phyloP scores from a whole-genome alignment of 2,329 filamentous ascomycete genomes.

The Diaporthe sp. region DNA sequence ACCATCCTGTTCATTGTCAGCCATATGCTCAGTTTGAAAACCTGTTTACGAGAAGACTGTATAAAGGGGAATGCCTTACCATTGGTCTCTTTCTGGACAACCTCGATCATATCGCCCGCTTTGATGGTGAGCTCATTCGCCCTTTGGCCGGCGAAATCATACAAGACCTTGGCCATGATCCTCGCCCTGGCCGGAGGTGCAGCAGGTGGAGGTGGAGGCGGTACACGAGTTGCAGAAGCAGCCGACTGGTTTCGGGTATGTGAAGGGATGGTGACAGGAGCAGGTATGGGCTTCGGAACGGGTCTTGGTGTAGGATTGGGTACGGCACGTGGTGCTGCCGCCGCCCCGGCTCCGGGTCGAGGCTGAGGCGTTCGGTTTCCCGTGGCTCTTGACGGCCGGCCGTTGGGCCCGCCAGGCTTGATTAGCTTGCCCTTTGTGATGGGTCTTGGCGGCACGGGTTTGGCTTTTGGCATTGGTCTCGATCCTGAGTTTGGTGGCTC shows the following conservation, averaged over 20 bases:
- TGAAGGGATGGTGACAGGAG: slow-evolving; percentile 54
- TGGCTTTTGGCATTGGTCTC: slow-evolving; percentile 86
- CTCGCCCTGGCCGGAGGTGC: slow-evolving; percentile 75
- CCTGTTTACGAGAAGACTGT: background rate
- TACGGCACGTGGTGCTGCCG: slow-evolving; percentile 40
- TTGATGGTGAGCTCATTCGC: slow-evolving; percentile 86
- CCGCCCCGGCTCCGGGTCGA: slow-evolving; percentile 52
- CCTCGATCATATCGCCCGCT: slow-evolving; percentile 85
- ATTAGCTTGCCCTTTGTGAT: slow-evolving; percentile 96
- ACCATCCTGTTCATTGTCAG: slow-evolving; percentile 80
- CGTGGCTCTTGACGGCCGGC: slow-evolving; percentile 80
- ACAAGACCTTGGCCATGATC: slow-evolving; percentile 88
- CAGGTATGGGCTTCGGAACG: slow-evolving; percentile 43
- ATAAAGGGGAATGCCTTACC: slow-evolving; percentile 70
- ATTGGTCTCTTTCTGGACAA: slow-evolving; percentile 95
- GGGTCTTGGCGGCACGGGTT: slow-evolving; percentile 86
- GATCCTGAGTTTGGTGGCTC: slow-evolving; percentile 87
- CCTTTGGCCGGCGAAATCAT: slow-evolving; percentile 89
- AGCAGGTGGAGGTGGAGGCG: slow-evolving; percentile 75
- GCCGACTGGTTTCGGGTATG: slow-evolving; percentile 70
- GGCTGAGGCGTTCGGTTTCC: slow-evolving; percentile 60
- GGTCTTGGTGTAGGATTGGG: slow-evolving; percentile 43
- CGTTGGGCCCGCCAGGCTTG: slow-evolving; percentile 87
- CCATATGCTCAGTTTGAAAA: background rate
- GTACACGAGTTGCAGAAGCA: slow-evolving; percentile 64